phyloP scores from a whole-genome alignment of 1,139 yeast genomes.

The Torulaspora globosa region DNA sequence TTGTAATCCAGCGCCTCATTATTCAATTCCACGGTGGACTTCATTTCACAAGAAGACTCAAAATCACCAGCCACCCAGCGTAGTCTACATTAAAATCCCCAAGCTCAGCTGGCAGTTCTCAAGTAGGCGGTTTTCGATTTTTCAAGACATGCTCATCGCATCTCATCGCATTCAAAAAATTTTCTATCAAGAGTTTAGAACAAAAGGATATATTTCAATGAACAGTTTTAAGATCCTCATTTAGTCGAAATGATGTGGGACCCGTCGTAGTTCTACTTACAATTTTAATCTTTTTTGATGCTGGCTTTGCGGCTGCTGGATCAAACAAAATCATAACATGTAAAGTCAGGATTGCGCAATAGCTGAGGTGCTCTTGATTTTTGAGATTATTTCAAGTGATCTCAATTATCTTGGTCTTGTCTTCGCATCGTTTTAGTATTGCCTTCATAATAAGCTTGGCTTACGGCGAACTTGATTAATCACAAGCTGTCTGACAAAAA shows the following conservation, averaged over 20 bases:
- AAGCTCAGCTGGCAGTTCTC: background rate
- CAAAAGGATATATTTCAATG: too few relatives aligned
- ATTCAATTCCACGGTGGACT: slow-evolving; percentile 25
- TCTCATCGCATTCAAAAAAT: slow-evolving; percentile 2
- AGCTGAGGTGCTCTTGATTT: too few relatives aligned
- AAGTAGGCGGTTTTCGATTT: background rate
- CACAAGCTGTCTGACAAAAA: background rate
- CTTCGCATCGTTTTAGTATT: too few relatives aligned
- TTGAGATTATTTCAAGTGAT: too few relatives aligned
- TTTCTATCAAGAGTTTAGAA: background rate
- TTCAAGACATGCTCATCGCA: slow-evolving; percentile 4
- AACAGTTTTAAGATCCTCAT: background rate
- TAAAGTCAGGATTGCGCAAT: too few relatives aligned
- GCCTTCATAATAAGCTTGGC: too few relatives aligned
- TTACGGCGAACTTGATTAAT: background rate
- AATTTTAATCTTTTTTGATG: too few relatives aligned
- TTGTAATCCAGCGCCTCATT: slow-evolving; percentile 31
- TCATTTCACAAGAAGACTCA: slow-evolving; percentile 17
- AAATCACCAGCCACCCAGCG: background rate
- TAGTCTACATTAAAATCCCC: background rate
- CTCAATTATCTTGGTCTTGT: too few relatives aligned
- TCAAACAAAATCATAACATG: too few relatives aligned
- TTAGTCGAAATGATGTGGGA: background rate
- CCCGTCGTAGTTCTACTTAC: too few relatives aligned
- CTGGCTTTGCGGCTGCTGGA: too few relatives aligned